phyloP scores from a whole-genome alignment of 2,329 filamentous ascomycete genomes.

The Periconia sp. region DNA sequence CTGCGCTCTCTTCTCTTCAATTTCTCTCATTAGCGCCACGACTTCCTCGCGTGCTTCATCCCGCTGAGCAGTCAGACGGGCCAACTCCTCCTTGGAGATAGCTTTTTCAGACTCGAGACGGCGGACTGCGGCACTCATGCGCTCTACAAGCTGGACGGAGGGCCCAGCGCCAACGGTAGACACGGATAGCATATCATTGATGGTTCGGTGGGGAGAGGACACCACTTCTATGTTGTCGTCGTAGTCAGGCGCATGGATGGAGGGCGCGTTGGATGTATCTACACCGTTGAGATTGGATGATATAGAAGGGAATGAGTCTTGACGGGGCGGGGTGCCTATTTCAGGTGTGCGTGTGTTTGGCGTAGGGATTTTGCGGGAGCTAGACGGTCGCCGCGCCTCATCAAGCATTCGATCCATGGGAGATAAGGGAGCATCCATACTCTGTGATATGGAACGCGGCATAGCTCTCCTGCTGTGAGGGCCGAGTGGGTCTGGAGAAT shows the following conservation, averaged over 20 bases:
- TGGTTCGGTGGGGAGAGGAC: slow-evolving; percentile 70
- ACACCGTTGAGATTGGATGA: slow-evolving; percentile 45
- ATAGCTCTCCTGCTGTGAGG: slow-evolving; percentile 34
- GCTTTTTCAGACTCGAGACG: slow-evolving; percentile 92
- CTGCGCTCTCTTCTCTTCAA: slow-evolving; percentile 71
- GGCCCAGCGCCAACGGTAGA: slow-evolving; percentile 91
- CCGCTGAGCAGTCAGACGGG: slow-evolving; percentile 79
- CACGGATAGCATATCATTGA: slow-evolving; percentile 78
- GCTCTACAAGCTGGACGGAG: slow-evolving; percentile 91
- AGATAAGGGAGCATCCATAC: slow-evolving; percentile 37
- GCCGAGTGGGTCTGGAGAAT: slow-evolving; percentile 46
- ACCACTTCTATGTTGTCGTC: slow-evolving; percentile 62
- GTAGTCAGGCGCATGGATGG: slow-evolving; percentile 51
- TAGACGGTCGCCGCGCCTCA: slow-evolving; percentile 44
- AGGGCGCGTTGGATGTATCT: slow-evolving; percentile 51
- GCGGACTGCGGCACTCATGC: slow-evolving; percentile 92
- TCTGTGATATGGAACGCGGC: slow-evolving; percentile 37
- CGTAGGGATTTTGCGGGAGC: slow-evolving; percentile 37
- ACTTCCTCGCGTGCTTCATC: slow-evolving; percentile 93
- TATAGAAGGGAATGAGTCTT: slow-evolving; percentile 41
- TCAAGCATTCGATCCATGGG: slow-evolving; percentile 45
- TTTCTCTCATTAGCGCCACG: slow-evolving; percentile 85
- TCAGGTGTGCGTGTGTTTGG: slow-evolving; percentile 44
- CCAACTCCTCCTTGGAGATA: slow-evolving; percentile 83
- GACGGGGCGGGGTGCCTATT: slow-evolving; percentile 38